Evolutionary conservation across 805 yeast genomes (phyloP).

Genomic region (Ogataea haglerorum): DNA sequence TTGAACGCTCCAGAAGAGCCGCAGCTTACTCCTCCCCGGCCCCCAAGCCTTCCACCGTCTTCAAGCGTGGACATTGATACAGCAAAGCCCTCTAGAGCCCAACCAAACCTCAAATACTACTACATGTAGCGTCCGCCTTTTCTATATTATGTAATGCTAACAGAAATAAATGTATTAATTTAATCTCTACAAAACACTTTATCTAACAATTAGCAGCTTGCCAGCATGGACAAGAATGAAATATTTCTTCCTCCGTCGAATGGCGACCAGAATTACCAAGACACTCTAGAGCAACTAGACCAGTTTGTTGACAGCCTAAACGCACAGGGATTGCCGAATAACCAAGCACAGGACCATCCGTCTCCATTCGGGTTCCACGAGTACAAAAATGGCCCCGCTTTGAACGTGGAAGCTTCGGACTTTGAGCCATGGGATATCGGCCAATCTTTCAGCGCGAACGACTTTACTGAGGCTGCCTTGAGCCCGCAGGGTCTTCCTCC

Average conservation of each 20-base stretch:
- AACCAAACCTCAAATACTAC: background rate
- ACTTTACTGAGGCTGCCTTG: constrained; percentile 12
- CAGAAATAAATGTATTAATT: background rate
- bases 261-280: constrained; percentile 3
- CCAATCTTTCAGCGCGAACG: constrained; percentile 11
- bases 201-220: background rate
- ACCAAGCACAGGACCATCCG: background rate
- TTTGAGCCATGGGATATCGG: constrained; percentile 6
- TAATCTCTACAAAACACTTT: constrained; percentile 1
- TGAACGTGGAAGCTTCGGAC: constrained; percentile 16
- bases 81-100: background rate
- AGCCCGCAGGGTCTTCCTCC: constrained; percentile 15
- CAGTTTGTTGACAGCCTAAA: constrained; percentile 15
- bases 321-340: constrained; percentile 1
- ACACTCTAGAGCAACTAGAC: constrained; percentile 16
- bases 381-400: constrained; percentile 6
- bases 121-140: background rate
- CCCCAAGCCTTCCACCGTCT: background rate
- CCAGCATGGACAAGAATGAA: constrained; percentile 14
- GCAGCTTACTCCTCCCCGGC: background rate
- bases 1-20: background rate
- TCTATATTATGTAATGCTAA: constrained; percentile 2
- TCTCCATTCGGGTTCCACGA: constrained; percentile 16
- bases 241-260: constrained; percentile 11
- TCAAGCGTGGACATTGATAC: background rate